A percentile compares a stretch with the other conserved stretches of the same genome.
These are phyloP conservation scores for Herpetomonas samuelpessoai DNA, from an alignment of 208 protist species.

Conservation along the genomic window DNA sequence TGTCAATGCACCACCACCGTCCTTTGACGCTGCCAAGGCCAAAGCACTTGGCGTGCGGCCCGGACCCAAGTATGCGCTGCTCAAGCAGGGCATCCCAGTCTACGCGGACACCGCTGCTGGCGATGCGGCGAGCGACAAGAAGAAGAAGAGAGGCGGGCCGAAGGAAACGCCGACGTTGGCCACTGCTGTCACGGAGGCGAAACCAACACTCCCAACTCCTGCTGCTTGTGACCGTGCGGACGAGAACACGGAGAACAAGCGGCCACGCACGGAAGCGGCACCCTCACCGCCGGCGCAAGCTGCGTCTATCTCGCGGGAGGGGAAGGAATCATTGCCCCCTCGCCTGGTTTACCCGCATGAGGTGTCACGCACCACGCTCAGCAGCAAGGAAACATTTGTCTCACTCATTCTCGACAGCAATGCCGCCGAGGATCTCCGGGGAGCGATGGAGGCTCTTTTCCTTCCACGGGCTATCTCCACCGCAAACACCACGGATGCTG, in stretches of 20 bases:
- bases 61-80: conserved; percentile 61
- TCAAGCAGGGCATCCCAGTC: conserved; percentile 64
- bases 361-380: conserved; percentile 50
- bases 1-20: conserved; percentile 36
- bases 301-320: background rate
- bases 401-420: conserved; percentile 79
- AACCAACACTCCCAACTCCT: too few relatives aligned
- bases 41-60: conserved; percentile 54
- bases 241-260: conserved; percentile 2
- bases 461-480: too few relatives aligned
- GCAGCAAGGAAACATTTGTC: conserved; percentile 51
- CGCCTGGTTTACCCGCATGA: conserved; percentile 48
- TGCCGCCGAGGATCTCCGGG: conserved; percentile 30
- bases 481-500: too few relatives aligned
- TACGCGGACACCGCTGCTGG: conserved; percentile 19
- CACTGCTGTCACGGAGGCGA: too few relatives aligned
- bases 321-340: background rate
- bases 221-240: background rate
- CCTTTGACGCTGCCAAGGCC: conserved; percentile 54
- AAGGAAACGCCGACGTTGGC: background rate
- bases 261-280: background rate
- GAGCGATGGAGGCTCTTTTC: conserved; percentile 38
- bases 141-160: background rate
- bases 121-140: background rate
- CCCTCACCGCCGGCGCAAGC: conserved; percentile 1